Conservation (phyloP, 2,329 filamentous ascomycete genomes). For the Biscogniauxia mediterranea region DNA sequence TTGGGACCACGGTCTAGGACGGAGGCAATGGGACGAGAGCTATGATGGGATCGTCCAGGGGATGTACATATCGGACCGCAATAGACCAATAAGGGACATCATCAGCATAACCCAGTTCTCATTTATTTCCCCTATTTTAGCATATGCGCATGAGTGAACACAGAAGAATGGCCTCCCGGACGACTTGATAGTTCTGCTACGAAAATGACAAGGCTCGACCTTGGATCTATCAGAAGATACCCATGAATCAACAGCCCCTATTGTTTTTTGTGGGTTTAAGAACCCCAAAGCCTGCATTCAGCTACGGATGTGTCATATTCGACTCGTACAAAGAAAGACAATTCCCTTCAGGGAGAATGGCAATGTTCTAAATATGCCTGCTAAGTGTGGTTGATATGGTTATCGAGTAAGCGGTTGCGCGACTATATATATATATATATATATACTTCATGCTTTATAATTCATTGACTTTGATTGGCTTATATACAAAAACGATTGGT, state of each 20-base stretch:
- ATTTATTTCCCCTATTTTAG: constrained; percentile 13
- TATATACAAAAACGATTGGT: constrained; percentile 8
- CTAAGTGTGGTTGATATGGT: too few species aligned
- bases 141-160: constrained; percentile 1
- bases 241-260: too few species aligned
- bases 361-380: not conserved
- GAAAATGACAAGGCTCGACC: too few species aligned
- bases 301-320: too few species aligned
- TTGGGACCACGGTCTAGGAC: not conserved
- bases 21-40: not conserved
- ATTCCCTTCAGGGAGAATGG: too few species aligned
- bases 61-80: constrained; percentile 29
- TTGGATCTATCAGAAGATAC: too few species aligned
- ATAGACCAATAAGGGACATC: constrained; percentile 24
- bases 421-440: not conserved
- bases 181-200: too few species aligned
- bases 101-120: constrained; percentile 9
- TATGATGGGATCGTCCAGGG: not conserved
- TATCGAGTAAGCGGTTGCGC: not conserved
- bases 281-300: too few species aligned
- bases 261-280: too few species aligned
- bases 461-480: not conserved
- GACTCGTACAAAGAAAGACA: too few species aligned
- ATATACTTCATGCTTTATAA: not conserved
- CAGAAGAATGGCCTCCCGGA: not conserved